Percentiles rank a stretch among this genome's conserved stretches.
Evolutionary conservation across 257 asterid species (phyloP).

Genomic region (Lantana camara): DNA sequence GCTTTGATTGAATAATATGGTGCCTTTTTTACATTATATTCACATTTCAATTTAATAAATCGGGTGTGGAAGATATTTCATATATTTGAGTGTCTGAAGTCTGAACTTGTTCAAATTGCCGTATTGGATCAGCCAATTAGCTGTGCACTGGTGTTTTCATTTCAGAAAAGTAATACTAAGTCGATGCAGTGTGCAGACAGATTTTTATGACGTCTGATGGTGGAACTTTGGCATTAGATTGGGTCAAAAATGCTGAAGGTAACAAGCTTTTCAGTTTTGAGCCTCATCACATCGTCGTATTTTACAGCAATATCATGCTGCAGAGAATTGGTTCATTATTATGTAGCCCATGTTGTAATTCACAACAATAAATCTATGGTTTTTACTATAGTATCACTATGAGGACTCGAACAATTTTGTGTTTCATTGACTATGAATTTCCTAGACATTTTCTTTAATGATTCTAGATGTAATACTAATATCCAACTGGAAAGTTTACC

Average conservation of each 20-base stretch:
- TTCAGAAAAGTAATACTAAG: constrained; percentile 23
- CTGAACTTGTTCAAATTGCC: constrained; percentile 1
- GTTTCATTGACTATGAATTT: background rate
- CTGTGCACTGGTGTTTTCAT: background rate
- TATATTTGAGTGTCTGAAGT: constrained; percentile 1
- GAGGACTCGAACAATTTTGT: background rate
- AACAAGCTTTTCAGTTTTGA: constrained; percentile 14
- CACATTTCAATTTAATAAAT: constrained; percentile 4
- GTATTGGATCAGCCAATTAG: constrained; percentile 1
- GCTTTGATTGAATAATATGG: background rate
- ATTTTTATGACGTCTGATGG: constrained; percentile 66
- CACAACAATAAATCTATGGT: background rate
- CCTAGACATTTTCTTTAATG: background rate
- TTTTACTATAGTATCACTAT: background rate
- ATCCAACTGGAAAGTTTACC: background rate
- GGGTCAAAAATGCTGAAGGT: constrained; percentile 67
- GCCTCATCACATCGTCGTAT: background rate
- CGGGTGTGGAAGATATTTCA: background rate
- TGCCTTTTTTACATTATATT: background rate
- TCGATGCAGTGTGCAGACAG: constrained; percentile 50
- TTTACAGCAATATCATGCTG: background rate
- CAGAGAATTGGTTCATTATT: background rate
- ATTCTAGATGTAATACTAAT: constrained; percentile 3
- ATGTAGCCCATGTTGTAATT: background rate
- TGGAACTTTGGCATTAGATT: constrained; percentile 89